phyloP scores from a whole-genome alignment of 2,329 filamentous ascomycete species.

The Penicillium sp. region DNA sequence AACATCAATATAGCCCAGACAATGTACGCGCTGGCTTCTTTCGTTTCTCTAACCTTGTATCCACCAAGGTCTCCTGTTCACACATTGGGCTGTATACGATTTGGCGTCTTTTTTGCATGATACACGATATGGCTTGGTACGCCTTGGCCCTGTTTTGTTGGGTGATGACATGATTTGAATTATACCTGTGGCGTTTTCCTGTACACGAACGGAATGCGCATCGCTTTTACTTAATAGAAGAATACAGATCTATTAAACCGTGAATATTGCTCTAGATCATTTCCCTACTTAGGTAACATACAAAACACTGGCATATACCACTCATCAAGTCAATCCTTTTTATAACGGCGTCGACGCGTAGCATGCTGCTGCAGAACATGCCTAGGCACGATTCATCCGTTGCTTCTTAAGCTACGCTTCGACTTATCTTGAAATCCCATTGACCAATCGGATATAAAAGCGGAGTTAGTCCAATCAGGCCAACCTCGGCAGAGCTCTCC shows the following conservation, averaged over 20 bases:
- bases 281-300: too few species aligned
- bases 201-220: constrained; percentile 1
- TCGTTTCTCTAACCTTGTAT: not conserved
- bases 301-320: too few species aligned
- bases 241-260: not conserved
- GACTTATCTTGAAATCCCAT: too few species aligned
- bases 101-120: not conserved
- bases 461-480: too few species aligned
- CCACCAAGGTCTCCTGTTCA: not conserved
- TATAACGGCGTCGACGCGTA: too few species aligned
- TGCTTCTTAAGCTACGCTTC: too few species aligned
- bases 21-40: constrained; percentile 2
- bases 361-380: too few species aligned
- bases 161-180: not conserved
- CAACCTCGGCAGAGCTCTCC: too few species aligned
- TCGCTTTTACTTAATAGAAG: not conserved
- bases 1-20: constrained; percentile 6
- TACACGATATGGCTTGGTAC: not conserved
- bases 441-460: too few species aligned
- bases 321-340: too few species aligned
- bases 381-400: too few species aligned
- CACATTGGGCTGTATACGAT: not conserved
- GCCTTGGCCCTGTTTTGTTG: not conserved
- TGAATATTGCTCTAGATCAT: not conserved
- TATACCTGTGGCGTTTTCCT: not conserved